Evolutionary conservation across 768 basidiomycete species (phyloP), one percentile per base, ranked within the genome.

Genomic region (Tubosaeta sp.): DNA sequence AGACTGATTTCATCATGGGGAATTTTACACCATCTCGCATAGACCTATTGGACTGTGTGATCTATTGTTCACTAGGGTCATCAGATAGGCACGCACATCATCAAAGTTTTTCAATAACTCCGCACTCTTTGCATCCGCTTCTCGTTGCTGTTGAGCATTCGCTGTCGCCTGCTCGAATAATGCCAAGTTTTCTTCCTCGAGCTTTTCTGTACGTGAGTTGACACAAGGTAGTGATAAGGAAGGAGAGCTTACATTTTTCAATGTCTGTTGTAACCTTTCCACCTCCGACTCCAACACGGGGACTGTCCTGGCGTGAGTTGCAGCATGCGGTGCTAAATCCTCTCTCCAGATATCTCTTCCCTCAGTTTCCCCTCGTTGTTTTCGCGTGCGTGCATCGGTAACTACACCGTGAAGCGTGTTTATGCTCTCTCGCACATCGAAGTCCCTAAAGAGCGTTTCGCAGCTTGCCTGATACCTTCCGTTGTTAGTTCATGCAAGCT

Each of bases 391-490:
- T 8, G 87, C 88, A 29, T 87, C 87, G 11, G 74, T 80, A 1
- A 90, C 81, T 13, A 87, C 78, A 11, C 74, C 73, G 53, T 90
- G 87, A 12, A 91, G 73, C 4, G 74, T 74, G 63, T 91, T 87
- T 29, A 90, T 77, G 56, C 80, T 84, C 40, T 84, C 81, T 56
- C 80, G 79, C 2, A 86, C 81, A 45, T 79, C 74, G 59, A 86
- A 84, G 48, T 84, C 78, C 25, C 74, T 78, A 64, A 89, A 84
- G n/a, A 90, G 55, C 32, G 81, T 77, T 46, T 89, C 84, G 35
- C 85, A 75, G 53, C 83, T 80, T 32, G 78, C 77, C 86, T 89
- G 46, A n/a, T n/a, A 27, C 29, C n/a, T 46, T 14, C 12, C 36
- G 3, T 31, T 18, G 41, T 58, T 35, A 44, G 25, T 18, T 48